Evolutionary conservation across 2,329 filamentous ascomycete species (phyloP).

Genomic region (Phaeophleospora eucalypticola): DNA sequence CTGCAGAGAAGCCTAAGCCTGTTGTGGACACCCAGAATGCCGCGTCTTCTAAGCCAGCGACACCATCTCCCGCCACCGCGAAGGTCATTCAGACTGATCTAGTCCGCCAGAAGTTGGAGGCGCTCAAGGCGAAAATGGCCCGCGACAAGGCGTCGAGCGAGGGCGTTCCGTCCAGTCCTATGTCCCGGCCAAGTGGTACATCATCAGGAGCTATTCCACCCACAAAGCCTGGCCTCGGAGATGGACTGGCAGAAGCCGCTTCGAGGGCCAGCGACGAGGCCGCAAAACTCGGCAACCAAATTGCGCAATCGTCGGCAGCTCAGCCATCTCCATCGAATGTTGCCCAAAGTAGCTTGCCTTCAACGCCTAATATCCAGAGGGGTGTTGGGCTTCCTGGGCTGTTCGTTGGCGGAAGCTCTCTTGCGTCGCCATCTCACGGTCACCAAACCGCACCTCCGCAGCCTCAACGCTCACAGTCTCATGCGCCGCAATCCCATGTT

Average conservation of each 20-base stretch:
- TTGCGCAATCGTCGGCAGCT: no score
- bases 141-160: constrained; percentile 8
- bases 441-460: neutral
- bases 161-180: constrained; percentile 7
- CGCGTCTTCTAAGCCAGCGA: neutral
- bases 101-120: constrained; percentile 73
- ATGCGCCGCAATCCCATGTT: no score
- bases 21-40: neutral
- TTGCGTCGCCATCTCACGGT: neutral
- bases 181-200: neutral
- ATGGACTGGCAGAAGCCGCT: constrained; percentile 12
- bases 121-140: constrained; percentile 48
- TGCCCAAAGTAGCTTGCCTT: no score
- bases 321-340: neutral
- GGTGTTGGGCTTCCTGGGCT: constrained; percentile 25
- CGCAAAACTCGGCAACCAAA: neutral
- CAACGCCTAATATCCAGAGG: constrained; percentile 14
- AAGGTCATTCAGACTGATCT: constrained; percentile 57
- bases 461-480: neutral
- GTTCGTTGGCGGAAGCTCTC: constrained; percentile 23
- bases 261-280: neutral
- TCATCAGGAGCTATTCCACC: neutral
- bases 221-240: constrained; percentile 11
- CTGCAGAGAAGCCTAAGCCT: constrained; percentile 1
- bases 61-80: constrained; percentile 15